Base-by-base conservation (phyloP, 192 early-diverging fungal species). In the Entomortierella parvispora region DNA sequence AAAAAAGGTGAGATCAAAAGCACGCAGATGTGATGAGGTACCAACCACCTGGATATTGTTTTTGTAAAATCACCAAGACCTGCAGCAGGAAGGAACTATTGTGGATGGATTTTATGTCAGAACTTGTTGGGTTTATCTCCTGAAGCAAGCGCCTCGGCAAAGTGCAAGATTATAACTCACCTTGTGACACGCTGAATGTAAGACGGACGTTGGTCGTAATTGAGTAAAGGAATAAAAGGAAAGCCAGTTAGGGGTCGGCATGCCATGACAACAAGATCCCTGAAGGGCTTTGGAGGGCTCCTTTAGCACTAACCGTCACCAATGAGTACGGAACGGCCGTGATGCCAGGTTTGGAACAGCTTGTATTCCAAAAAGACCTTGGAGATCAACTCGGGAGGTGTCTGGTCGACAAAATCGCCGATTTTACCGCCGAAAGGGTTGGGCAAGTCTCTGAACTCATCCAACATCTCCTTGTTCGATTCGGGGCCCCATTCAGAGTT, bases 281-380 rank as follows among this genome's bases (percentile, higher is more conserved):
- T 12, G 37, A 9, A 40, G 7, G 7, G 37, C 12, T 40, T 40
- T 40, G 7, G 7, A 40, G 12, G 37, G 37, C 7, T 40, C 37
- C 37, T 12, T 40, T 40, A 12, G n/a, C n/a, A 40, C 37, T 40
- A 9, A 40, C 37, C 12, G 37, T 74, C 71, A 18, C 71, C 71
- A 22, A 74, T 34, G 17, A 74, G 33, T 7, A 74, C 71, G 0
- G 50, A 47, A 0, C 63, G 56, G 2, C 62, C 56, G 47, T 65
- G 29, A 23, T 54, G 57, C 63, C 71, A 74, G 17, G 71, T 65
- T 50, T 65, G 43, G 37, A 74, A 74, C 31, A 65, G 11, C 44
- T 75, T 75, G 32, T 75, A 58, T 42, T 74, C 71, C 2, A 74
- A 4, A 20, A 60, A 65, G n/a, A 74, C 63, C 25, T 74, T 64